These are phyloP conservation scores for Aechmea fasciata DNA, from an alignment of 176 grass and related monocot genomes.

Conservation along the genomic window DNA sequence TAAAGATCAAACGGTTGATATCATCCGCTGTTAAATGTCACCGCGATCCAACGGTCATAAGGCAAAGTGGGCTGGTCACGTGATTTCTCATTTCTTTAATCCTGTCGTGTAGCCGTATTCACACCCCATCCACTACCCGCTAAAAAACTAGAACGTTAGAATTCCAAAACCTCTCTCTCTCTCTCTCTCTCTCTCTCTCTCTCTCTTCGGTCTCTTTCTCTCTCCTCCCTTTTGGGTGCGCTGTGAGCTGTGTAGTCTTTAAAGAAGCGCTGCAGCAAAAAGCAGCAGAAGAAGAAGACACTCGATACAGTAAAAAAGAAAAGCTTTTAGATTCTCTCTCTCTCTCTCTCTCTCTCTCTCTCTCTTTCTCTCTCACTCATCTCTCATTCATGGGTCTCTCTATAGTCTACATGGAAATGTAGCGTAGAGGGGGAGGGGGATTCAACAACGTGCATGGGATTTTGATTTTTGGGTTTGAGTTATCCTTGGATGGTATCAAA, in stretches of 20 bases:
- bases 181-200: conserved; percentile 2
- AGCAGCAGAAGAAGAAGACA: background rate
- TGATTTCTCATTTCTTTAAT: background rate
- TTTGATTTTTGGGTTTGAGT: conserved; percentile 1
- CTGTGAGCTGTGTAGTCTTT: conserved; percentile 24
- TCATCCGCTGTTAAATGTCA: background rate
- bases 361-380: background rate
- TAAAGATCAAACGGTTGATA: background rate
- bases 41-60: background rate
- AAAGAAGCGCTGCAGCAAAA: background rate
- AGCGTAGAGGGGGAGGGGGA: background rate
- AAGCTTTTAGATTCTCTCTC: conserved; percentile 8
- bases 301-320: background rate
- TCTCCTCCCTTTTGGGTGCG: conserved; percentile 5
- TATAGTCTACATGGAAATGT: background rate
- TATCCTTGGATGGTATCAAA: background rate
- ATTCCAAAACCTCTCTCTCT: background rate
- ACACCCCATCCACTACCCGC: background rate
- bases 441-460: background rate
- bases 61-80: background rate
- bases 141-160: background rate
- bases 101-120: background rate
- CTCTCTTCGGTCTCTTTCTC: conserved; percentile 13
- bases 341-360: conserved; percentile 10
- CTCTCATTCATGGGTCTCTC: background rate